Evolutionary conservation across 75 land plant species (phyloP).

Genomic region (Pseudotsuga menziesii): DNA sequence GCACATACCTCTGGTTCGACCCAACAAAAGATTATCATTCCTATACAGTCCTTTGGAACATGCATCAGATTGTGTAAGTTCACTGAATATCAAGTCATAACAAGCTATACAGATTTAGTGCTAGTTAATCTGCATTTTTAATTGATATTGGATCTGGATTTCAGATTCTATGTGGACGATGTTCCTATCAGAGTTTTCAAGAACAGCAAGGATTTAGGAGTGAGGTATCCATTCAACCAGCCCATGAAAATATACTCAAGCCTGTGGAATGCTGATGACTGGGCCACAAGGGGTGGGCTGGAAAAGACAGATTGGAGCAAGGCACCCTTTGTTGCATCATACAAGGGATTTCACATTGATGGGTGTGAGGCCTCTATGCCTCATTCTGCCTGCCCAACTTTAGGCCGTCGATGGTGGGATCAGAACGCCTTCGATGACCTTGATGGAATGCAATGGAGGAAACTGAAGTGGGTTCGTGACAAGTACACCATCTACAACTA

Average conservation of each 20-base stretch:
- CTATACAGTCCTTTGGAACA: conserved; percentile 27
- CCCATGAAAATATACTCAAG: conserved; percentile 55
- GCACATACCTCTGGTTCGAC: conserved; percentile 24
- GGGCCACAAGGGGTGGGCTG: conserved; percentile 59
- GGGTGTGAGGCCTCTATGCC: conserved; percentile 34
- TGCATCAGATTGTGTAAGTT: conserved; percentile 25
- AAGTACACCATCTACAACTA: conserved; percentile 46
- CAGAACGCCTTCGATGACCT: conserved; percentile 30
- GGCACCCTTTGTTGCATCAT: conserved; percentile 43
- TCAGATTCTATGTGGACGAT: conserved; percentile 51
- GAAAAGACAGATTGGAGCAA: conserved; percentile 49
- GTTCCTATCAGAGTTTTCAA: conserved; percentile 46
- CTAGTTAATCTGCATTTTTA: too few species aligned
- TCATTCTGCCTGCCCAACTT: conserved; percentile 16
- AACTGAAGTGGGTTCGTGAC: conserved; percentile 17
- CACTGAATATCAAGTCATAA: neutral
- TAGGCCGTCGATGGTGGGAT: conserved; percentile 33
- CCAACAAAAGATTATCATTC: conserved; percentile 17
- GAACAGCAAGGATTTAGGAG: conserved; percentile 46
- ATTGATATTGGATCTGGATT: neutral
- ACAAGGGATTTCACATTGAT: conserved; percentile 38
- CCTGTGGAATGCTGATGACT: conserved; percentile 62
- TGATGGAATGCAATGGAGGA: conserved; percentile 19
- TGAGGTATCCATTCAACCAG: conserved; percentile 39
- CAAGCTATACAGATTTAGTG: neutral